These are phyloP conservation scores for Exophiala sp. DNA, from an alignment of 2,329 filamentous ascomycete species.

Conservation along the genomic window DNA sequence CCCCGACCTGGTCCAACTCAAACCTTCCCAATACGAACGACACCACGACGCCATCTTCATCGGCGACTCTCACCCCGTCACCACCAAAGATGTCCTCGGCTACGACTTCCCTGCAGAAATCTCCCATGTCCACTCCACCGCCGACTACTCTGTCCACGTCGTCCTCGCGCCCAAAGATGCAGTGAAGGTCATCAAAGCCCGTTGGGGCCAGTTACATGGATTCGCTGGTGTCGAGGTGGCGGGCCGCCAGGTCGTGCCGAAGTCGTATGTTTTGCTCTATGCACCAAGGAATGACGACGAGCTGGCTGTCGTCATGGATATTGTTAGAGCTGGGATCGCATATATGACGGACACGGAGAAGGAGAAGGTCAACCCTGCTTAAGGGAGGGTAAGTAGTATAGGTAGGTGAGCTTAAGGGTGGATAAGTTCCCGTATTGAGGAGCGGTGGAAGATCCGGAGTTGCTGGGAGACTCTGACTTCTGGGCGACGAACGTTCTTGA, in stretches of 20 bases:
- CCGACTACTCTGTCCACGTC: conserved; percentile 70
- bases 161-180: conserved; percentile 74
- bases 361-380: not conserved
- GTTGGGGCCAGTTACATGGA: conserved; percentile 68
- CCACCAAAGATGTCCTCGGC: not conserved
- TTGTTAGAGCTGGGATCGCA: conserved; percentile 34
- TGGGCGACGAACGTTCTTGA: too few species aligned
- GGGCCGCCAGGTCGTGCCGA: not conserved
- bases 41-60: conserved; percentile 9
- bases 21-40: conserved; percentile 4
- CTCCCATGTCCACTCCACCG: conserved; percentile 65
- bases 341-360: conserved; percentile 10
- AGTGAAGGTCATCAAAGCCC: conserved; percentile 61
- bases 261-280: conserved; percentile 63
- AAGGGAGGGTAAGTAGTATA: not conserved
- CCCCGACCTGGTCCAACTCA: conserved; percentile 1
- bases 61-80: not conserved
- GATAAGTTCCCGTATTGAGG: too few species aligned
- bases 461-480: too few species aligned
- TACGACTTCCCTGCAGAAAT: conserved; percentile 59
- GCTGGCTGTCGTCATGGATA: conserved; percentile 58
- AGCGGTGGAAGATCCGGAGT: too few species aligned
- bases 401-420: too few species aligned
- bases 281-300: conserved; percentile 66
- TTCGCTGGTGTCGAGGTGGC: conserved; percentile 45